These are phyloP conservation scores for Serendipita sp. DNA, from an alignment of 768 basidiomycete species.

Conservation along the genomic window DNA sequence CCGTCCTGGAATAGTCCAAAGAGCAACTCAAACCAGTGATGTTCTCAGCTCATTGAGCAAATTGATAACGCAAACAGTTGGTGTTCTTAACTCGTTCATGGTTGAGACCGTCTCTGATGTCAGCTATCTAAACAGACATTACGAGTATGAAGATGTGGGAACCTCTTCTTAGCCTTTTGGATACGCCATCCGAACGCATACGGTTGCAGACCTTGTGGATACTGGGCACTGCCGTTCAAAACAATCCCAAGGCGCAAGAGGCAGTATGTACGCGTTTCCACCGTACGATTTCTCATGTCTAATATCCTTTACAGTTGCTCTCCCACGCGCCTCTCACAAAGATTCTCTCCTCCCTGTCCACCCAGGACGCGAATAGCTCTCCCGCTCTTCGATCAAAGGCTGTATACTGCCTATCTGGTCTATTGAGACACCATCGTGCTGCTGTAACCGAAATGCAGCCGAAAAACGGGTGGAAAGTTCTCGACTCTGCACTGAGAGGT, in stretches of 20 bases:
- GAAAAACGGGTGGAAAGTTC: slow-evolving; percentile 45
- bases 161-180: slow-evolving; percentile 50
- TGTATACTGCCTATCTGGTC: slow-evolving; percentile 62
- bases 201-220: slow-evolving; percentile 67
- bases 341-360: slow-evolving; percentile 44
- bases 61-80: slow-evolving; percentile 84
- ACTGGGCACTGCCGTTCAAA: slow-evolving; percentile 76
- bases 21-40: neutral
- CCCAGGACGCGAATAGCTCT: slow-evolving; percentile 27
- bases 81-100: slow-evolving; percentile 11
- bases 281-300: neutral
- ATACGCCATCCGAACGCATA: slow-evolving; percentile 39
- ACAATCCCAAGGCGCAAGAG: slow-evolving; percentile 72
- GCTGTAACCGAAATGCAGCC: slow-evolving; percentile 42
- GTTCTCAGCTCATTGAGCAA: slow-evolving; percentile 55
- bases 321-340: slow-evolving; percentile 44
- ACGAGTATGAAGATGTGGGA: slow-evolving; percentile 64
- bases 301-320: slow-evolving; percentile 7
- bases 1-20: neutral
- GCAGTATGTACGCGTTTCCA: slow-evolving; percentile 31
- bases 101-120: neutral
- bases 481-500: slow-evolving; percentile 51
- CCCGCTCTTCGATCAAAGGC: slow-evolving; percentile 56
- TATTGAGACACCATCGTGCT: slow-evolving; percentile 59
- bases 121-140: slow-evolving; percentile 35